Percentiles rank a stretch among this genome's conserved stretches.
Conservation (phyloP, 179 eudicot species). For the Camellia oleifera region DNA sequence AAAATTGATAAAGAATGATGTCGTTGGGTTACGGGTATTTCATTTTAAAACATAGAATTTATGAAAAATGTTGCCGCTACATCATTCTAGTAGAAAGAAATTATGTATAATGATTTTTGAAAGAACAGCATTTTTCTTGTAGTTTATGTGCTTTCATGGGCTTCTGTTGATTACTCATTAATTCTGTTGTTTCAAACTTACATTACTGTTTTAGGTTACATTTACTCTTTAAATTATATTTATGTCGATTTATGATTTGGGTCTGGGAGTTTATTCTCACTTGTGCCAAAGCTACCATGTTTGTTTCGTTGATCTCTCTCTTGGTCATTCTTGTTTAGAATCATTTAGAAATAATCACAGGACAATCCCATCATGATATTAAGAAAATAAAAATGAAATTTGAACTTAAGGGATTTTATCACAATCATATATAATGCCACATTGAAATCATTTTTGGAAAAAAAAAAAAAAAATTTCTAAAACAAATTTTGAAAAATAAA, state of each 20-base stretch:
- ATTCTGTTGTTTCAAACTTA: slow-evolving; percentile 3
- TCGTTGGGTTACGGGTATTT: too few species aligned
- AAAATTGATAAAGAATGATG: too few species aligned
- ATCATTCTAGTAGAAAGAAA: too few species aligned
- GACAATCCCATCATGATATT: neutral
- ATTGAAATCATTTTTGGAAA: too few species aligned
- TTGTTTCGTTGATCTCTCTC: neutral
- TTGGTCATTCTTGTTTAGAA: neutral
- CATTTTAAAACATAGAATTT: too few species aligned
- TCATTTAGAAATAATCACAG: neutral
- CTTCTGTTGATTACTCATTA: neutral
- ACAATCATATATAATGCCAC: too few species aligned
- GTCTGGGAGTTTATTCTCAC: neutral
- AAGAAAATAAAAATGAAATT: neutral
- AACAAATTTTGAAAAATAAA: too few species aligned
- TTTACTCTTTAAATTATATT: neutral
- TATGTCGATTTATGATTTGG: neutral
- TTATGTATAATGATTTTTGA: too few species aligned
- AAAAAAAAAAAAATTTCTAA: too few species aligned
- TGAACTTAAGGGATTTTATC: neutral
- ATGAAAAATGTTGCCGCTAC: too few species aligned
- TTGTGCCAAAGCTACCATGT: neutral
- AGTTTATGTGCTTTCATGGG: neutral
- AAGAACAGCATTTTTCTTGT: neutral
- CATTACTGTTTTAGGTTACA: slow-evolving; percentile 1